Evolutionary conservation across 202 grass and related monocot species (phyloP), one percentile per base, ranked within the genome.

Genomic region (Eragrostis tef): DNA sequence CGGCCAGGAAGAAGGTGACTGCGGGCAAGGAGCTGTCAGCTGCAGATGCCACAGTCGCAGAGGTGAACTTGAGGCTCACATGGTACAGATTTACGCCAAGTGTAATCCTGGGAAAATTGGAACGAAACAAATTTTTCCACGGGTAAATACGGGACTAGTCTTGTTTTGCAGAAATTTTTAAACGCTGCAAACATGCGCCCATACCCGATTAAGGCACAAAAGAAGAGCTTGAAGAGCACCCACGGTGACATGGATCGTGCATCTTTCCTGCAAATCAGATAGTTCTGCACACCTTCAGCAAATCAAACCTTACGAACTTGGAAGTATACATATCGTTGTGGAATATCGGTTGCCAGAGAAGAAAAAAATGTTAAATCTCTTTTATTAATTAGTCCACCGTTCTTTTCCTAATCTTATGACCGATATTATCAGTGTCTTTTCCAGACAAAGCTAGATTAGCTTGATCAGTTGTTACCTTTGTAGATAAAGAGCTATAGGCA

Each of bases 181-280:
- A 54, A n/a, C 25, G 21, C 64, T 21, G 2, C 9, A 21, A 39
- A 67, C 9, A 11, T 9, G n/a, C 0, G 19, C 3, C 17, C 51
- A 54, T 85, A 91, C 89, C 89, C 89, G 11, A 91, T 5, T 4
- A 90, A 81, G 31, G 84, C 76, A 64, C 71, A 72, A 20, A 87
- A 22, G 76, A 90, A 90, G 41, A 90, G 56, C 76, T 87, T 90
- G 11, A 71, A 21, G 0, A 64, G 54, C 58, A 81, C n/a, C 73
- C 20, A 11, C 17, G 60, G 46, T 15, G 84, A 71, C 52, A 90
- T 44, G 15, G 70, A 74, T 43, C 61, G 70, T 21, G 63, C 65
- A 67, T 59, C 81, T 77, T 71, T 84, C 81, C 85, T 90, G 42
- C 22, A 48, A 50, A 49, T 49, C 6, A 54, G 51, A 54, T 54